Base-by-base conservation (phyloP, 2,329 filamentous ascomycete genomes). In the Sordariomycetes sp. region DNA sequence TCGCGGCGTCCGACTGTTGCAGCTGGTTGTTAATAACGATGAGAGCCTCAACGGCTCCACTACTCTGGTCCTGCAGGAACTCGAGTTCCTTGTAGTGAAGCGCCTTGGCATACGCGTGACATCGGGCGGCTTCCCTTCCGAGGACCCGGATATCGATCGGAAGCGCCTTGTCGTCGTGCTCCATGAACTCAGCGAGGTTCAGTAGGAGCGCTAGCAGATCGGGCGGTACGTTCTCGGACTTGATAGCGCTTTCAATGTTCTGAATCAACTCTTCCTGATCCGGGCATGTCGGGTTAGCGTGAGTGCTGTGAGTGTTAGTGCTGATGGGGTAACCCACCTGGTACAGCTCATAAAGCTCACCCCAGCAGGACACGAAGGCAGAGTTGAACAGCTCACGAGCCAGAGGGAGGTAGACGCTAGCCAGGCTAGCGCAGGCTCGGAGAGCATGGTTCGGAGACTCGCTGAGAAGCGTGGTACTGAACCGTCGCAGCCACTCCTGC, bases 11-110 rank as follows among this genome's bases (percentile, higher is more conserved):
- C 8, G 94, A 96, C 69, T 99, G 94, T 69, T 99, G 94, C 7
- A 99, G 80, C 68, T 99, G 92, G 67, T 99, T 99, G 73, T 99
- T 99, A 75, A 99, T 99, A 61, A 92, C 94, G 64, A 99, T 99
- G 59, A 99, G 76, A 8, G 95, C 95, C 71, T 99, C 94, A 1
- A 99, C 94, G 2, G 92, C 91, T 59, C 88, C 89, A 20, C 90
- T 90, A 68, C 92, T 97, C 69, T 97, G 94, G 68, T 99, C 95
- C 63, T 96, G 92, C 59, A 97, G 82, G 69, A 99, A 99, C 67
- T 99, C 95, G 0, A 99, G 78, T 70, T 99, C 94, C 68, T 99
- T 99, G 74, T 99, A 99, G 67, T 99, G 94, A 45, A 99, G 76
- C 10, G 94, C 94, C 72, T 99, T 99, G 36, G 94, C 94, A 67